Evolutionary conservation across 257 asterid species (phyloP).

Genomic region (Parsonsia alboflavescens): DNA sequence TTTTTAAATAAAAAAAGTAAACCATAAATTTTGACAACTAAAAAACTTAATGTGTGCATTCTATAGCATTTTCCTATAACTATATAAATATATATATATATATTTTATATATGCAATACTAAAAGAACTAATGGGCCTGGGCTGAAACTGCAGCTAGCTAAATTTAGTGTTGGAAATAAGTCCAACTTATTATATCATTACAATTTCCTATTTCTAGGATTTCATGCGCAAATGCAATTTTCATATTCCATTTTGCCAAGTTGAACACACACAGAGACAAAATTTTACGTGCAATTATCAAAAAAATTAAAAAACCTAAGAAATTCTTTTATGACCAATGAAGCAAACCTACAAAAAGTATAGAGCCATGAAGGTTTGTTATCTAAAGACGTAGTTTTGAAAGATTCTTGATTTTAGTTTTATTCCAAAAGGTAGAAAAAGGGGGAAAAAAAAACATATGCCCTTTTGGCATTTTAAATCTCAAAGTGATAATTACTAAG

Average conservation of each 20-base stretch:
- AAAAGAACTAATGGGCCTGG: constrained; percentile 10
- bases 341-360: neutral
- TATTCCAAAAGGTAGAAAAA: constrained; percentile 5
- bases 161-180: neutral
- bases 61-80: no score
- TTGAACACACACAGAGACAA: no score
- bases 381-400: neutral
- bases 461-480: neutral
- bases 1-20: no score
- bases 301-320: no score
- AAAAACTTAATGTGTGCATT: no score
- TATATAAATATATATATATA: no score
- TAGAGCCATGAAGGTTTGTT: neutral
- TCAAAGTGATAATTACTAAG: constrained; percentile 7
- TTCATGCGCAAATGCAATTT: neutral
- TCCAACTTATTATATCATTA: constrained; percentile 4
- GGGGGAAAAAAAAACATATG: neutral
- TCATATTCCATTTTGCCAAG: neutral
- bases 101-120: no score
- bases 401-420: constrained; percentile 12
- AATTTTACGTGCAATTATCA: no score
- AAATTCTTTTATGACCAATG: no score
- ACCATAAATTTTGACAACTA: no score
- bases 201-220: neutral
- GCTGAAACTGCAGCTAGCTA: neutral